Conservation (phyloP, 2,329 filamentous ascomycete species). For the Aspergillus cejpii region DNA sequence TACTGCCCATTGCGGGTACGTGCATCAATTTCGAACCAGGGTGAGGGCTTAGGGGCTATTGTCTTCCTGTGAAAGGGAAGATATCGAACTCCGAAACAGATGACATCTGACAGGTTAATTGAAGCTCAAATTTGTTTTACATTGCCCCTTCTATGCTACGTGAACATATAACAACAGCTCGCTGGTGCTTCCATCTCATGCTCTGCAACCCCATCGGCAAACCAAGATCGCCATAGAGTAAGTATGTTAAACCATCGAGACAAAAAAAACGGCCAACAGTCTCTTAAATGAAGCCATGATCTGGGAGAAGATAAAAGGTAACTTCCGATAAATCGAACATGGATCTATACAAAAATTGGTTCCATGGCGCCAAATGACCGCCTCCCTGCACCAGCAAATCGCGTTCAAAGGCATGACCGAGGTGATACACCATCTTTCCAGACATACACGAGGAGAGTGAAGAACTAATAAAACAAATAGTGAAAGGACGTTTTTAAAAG, state of each 20-base stretch:
- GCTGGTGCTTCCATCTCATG: constrained; percentile 22
- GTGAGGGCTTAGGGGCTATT: too few relatives aligned
- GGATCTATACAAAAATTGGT: constrained; percentile 37
- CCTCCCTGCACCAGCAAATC: constrained; percentile 30
- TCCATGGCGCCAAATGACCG: constrained; percentile 36
- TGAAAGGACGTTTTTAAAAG: constrained; percentile 28
- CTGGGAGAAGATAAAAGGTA: constrained; percentile 12
- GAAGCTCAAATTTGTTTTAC: constrained; percentile 26
- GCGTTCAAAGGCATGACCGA: constrained; percentile 28
- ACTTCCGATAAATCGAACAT: constrained; percentile 20
- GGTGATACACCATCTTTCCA: constrained; percentile 30
- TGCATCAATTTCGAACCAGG: too few relatives aligned
- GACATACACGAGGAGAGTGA: constrained; percentile 31
- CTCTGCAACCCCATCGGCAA: constrained; percentile 19
- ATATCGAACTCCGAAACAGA: not conserved
- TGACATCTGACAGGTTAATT: not conserved
- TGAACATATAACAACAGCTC: constrained; percentile 27
- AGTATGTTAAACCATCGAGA: constrained; percentile 20
- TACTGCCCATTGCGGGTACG: too few relatives aligned
- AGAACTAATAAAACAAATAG: constrained; percentile 43
- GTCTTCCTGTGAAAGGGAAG: not conserved
- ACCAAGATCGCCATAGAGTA: constrained; percentile 23
- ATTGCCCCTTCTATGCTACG: constrained; percentile 37
- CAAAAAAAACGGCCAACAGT: constrained; percentile 23
- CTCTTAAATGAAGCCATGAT: constrained; percentile 22